Base-by-base conservation (phyloP, 2,329 filamentous ascomycete genomes). In the Venturia aucupariae region DNA sequence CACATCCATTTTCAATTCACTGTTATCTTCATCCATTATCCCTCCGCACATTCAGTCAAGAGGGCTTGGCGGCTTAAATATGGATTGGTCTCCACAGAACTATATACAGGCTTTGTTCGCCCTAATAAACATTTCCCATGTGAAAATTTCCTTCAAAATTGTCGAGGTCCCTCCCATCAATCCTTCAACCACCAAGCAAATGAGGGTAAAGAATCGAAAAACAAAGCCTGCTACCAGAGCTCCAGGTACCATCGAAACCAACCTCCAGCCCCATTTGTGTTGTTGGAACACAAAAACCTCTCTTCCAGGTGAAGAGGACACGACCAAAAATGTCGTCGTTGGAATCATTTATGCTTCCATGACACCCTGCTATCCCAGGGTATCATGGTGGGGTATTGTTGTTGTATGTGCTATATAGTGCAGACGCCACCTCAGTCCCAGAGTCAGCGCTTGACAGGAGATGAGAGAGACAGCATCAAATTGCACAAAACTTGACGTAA, bases 371-470 rank as follows among this genome's bases (percentile, higher is more conserved):
- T 57, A 10, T 35, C 30, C 35, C 30, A 57, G 30, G 27, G 30
- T 57, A 22, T 22, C 51, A 57, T 35, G 51, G 27, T 57, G 51
- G 51, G 51, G 51, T 57, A 57, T 57, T 57, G 51, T 35, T 57
- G 24, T 35, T 10, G 30, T n/a, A 35, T 57, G 51, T 57, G 27
- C 6, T 57, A 35, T 57, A 35, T 57, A 35, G 8, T 57, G 51
- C 51, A 30, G 27, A 57, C 15, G 59, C 59, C n/a, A 38, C 38
- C 59, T 60, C 38, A 32, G 8, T 60, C 59, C n/a, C 59, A 60
- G 59, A 57, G 59, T 60, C 59, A 60, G 59, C 59, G 59, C 59
- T 60, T 60, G 59, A 60, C 59, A 60, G 41, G 41, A 60, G 59
- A 60, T 60, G 41, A 44, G 59, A 44, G 27, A 44, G 41, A 38